Percentiles rank a stretch among this genome's conserved stretches.
phyloP scores from a whole-genome alignment of 1,139 yeast genomes.

The Yamadazyma mexicana region DNA sequence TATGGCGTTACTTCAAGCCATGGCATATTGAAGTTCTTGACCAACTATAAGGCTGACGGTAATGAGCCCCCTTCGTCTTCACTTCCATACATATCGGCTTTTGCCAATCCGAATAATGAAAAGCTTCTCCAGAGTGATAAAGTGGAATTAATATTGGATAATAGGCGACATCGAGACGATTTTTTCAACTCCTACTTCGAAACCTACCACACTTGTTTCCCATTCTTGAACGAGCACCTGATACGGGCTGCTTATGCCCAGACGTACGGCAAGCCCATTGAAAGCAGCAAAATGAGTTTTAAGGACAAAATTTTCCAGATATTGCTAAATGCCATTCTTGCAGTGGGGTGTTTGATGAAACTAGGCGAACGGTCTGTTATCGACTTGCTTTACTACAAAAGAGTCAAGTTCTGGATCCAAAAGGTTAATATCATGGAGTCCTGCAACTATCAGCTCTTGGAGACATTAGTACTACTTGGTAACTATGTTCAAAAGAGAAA shows the following conservation, averaged over 20 bases:
- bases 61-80: not conserved
- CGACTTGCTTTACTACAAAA: slow-evolving; percentile 53
- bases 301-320: slow-evolving; percentile 4
- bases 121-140: slow-evolving; percentile 1
- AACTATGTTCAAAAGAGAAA: slow-evolving; percentile 61
- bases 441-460: slow-evolving; percentile 52
- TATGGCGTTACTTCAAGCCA: slow-evolving; percentile 7
- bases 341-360: slow-evolving; percentile 63
- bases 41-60: not conserved
- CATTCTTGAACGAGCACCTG: slow-evolving; percentile 4
- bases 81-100: not conserved
- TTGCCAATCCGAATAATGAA: not conserved
- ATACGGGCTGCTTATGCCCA: not conserved
- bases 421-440: slow-evolving; percentile 22
- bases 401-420: slow-evolving; percentile 43
- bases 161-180: slow-evolving; percentile 1
- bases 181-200: slow-evolving; percentile 4
- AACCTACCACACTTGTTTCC: slow-evolving; percentile 5
- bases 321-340: slow-evolving; percentile 52
- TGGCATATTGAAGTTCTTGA: slow-evolving; percentile 6
- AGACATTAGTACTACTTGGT: slow-evolving; percentile 51
- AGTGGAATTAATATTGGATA: slow-evolving; percentile 4
- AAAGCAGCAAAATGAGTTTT: not conserved
- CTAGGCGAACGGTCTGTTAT: slow-evolving; percentile 50
- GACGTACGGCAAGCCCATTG: not conserved